Evolutionary conservation across 768 basidiomycete genomes (phyloP), one percentile per base, ranked within the genome.

Genomic region (Crepidotus variabilis): DNA sequence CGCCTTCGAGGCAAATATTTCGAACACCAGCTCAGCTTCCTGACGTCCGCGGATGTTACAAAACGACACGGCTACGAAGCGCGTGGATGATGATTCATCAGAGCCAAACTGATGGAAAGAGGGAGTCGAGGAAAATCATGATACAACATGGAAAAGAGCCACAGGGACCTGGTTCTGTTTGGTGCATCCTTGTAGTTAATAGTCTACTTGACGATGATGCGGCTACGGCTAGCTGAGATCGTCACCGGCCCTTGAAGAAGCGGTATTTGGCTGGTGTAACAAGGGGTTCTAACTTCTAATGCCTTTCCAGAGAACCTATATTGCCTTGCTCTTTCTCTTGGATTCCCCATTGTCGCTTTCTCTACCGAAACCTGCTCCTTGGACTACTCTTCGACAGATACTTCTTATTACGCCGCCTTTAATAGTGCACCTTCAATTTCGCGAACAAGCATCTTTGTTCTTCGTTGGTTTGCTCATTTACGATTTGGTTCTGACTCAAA

Each of bases 211-310:
- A 51, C 48, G 57, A 52, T 61, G 58, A 62, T 61, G 63, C 46
- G 46, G 62, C 60, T 43, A 56, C 36, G 48, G 55, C 35, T 35
- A 28, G 24, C 24, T 18, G 32, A 65, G 67, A 69, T 69, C 66
- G 64, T 66, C 67, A 57, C 39, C 39, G 39, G 64, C 59, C 63
- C 57, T 61, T 58, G 56, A 60, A 63, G 67, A 66, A 66, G 67
- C 63, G 39, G 36, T 55, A 57, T 57, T 56, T 57, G 54, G 45
- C 48, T 55, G 52, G 55, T 58, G 48, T 21, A 1, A 43, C 59
- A 49, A 63, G 60, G 57, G 43, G 39, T 43, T 43, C 39, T 14
- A 43, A 43, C 14, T 43, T 43, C 39, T 43, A 43, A 43, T 3
- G 39, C 39, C 39, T 43, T 43, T 43, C 18, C 39, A 11, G 3